phyloP scores from a whole-genome alignment of 2,329 filamentous ascomycete species.

The Chaetoscypha palmicola region DNA sequence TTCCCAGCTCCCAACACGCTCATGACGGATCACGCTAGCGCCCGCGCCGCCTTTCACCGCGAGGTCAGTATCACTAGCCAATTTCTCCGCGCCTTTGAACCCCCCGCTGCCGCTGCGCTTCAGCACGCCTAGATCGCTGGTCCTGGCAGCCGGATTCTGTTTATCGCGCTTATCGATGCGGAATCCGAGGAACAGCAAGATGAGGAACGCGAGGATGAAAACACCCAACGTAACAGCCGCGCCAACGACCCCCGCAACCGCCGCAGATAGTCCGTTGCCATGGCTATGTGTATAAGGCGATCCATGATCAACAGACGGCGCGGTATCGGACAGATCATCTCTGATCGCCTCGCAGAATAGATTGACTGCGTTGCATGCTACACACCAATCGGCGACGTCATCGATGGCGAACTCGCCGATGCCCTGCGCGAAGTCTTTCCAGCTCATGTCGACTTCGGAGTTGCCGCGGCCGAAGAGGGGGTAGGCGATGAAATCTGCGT shows the following conservation, averaged over 20 bases:
- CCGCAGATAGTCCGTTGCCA: conserved; percentile 9
- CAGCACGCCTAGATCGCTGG: conserved; percentile 10
- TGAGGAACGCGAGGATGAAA: conserved; percentile 9
- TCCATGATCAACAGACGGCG: background rate
- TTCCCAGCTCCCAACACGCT: conserved; percentile 31
- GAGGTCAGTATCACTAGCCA: conserved; percentile 28
- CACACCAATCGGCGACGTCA: conserved; percentile 26
- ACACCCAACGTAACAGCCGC: conserved; percentile 22
- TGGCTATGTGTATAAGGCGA: background rate
- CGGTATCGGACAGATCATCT: background rate
- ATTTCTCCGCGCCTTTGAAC: conserved; percentile 29
- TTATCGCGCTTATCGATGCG: conserved; percentile 16
- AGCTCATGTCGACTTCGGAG: conserved; percentile 24
- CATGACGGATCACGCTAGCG: conserved; percentile 22
- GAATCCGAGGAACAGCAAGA: conserved; percentile 23
- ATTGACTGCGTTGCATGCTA: conserved; percentile 15
- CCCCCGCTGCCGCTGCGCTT: conserved; percentile 21
- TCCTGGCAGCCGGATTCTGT: background rate
- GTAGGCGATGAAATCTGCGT: conserved; percentile 29
- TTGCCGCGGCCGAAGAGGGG: conserved; percentile 28
- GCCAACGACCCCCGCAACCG: conserved; percentile 28
- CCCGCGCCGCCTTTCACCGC: conserved; percentile 19
- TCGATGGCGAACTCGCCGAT: conserved; percentile 22
- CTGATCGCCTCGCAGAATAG: conserved; percentile 25
- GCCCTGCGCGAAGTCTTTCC: conserved; percentile 23